These are phyloP conservation scores for Suillus bovinus DNA, from an alignment of 768 basidiomycete species.

Conservation along the genomic window DNA sequence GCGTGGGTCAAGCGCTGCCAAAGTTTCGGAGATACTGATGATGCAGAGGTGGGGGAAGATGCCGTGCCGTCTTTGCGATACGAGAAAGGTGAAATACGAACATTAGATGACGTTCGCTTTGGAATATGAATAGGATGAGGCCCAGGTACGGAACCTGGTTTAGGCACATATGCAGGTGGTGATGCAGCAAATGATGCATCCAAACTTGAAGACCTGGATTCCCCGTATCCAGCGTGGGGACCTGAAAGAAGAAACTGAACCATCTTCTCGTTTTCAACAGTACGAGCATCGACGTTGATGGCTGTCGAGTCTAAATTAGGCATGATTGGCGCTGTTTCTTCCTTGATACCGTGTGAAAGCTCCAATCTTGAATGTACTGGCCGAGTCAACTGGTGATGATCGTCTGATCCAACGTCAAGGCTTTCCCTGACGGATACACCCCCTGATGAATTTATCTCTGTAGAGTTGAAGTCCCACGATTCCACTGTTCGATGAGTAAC, in stretches of 20 bases:
- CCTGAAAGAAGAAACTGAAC: background rate
- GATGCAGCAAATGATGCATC: background rate
- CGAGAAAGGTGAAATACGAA: slow-evolving; percentile 10
- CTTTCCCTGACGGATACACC: slow-evolving; percentile 9
- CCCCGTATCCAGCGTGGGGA: background rate
- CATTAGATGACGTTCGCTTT: background rate
- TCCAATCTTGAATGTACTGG: slow-evolving; percentile 2
- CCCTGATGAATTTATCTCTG: slow-evolving; percentile 43
- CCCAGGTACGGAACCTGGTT: slow-evolving; percentile 1
- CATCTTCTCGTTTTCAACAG: background rate
- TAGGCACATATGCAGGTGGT: background rate
- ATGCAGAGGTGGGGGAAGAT: slow-evolving; percentile 5
- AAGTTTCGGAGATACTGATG: slow-evolving; percentile 17
- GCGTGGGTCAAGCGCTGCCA: slow-evolving; percentile 26
- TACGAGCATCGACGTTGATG: background rate
- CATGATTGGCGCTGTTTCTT: background rate
- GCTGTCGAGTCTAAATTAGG: background rate
- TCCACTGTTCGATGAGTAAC: slow-evolving; percentile 56
- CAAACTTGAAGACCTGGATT: background rate
- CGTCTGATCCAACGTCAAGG: slow-evolving; percentile 8
- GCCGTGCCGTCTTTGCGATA: background rate
- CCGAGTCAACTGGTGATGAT: slow-evolving; percentile 6
- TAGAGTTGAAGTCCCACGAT: slow-evolving; percentile 75
- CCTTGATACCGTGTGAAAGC: slow-evolving; percentile 3
- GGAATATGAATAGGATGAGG: slow-evolving; percentile 14